These are phyloP conservation scores for Boletus sensibilis DNA, from an alignment of 768 basidiomycete species.

Conservation along the genomic window DNA sequence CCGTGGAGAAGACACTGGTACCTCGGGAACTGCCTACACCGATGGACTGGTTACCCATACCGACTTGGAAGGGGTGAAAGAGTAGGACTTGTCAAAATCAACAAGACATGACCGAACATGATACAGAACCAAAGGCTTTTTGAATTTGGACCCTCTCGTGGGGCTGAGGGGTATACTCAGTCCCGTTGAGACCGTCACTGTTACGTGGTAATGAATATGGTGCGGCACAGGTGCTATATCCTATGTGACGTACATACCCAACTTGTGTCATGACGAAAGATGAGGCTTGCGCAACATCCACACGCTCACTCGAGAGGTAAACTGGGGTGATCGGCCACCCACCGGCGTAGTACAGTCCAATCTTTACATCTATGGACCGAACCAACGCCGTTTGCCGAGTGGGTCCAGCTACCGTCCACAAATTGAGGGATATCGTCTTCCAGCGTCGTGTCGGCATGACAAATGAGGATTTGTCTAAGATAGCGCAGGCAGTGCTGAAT, in stretches of 20 bases:
- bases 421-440: slow-evolving; percentile 34
- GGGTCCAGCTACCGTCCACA: slow-evolving; percentile 24
- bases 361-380: slow-evolving; percentile 34
- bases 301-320: slow-evolving; percentile 18
- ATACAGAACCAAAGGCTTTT: not conserved
- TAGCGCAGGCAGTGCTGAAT: slow-evolving; percentile 41
- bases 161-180: not conserved
- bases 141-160: not conserved
- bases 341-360: slow-evolving; percentile 32
- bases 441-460: slow-evolving; percentile 39
- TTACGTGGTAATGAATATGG: not conserved
- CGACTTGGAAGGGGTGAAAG: slow-evolving; percentile 22
- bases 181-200: not conserved
- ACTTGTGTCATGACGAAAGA: not conserved
- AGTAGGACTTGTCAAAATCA: not conserved
- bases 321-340: slow-evolving; percentile 30
- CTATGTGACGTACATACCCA: not conserved
- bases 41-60: slow-evolving; percentile 14
- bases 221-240: not conserved
- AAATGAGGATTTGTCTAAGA: slow-evolving; percentile 38
- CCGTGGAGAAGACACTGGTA: slow-evolving; percentile 8
- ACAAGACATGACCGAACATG: not conserved
- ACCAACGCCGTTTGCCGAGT: slow-evolving; percentile 31
- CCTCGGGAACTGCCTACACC: slow-evolving; percentile 23
- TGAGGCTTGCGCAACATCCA: not conserved